Evolutionary conservation across 495 filamentous ascomycete species (phyloP).

Genomic region (Aeminium ludgeri): DNA sequence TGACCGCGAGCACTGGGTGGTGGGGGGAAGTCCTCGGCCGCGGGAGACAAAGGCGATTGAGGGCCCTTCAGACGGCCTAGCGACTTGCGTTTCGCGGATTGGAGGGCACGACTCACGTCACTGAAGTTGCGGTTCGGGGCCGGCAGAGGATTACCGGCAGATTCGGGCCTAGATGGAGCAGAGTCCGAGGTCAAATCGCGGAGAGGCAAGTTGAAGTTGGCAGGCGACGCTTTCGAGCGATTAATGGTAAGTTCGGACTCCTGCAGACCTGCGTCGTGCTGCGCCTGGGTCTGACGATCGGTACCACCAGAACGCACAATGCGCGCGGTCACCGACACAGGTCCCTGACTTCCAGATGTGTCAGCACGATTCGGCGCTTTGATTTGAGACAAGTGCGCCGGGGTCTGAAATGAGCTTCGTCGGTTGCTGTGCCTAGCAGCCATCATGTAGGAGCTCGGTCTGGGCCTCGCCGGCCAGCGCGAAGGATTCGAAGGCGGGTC

Average conservation of each 20-base stretch:
- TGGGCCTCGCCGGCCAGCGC: constrained; percentile 2
- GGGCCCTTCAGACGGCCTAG: constrained; percentile 22
- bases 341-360: constrained; percentile 28
- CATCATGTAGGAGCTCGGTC: constrained; percentile 1
- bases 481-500: constrained; percentile 1
- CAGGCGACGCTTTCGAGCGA: constrained; percentile 27
- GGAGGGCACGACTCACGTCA: too few relatives aligned
- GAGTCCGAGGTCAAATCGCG: constrained; percentile 14
- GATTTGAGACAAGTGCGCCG: too few relatives aligned
- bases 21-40: constrained; percentile 22
- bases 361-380: too few relatives aligned
- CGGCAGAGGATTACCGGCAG: not conserved
- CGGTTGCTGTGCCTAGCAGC: constrained; percentile 4
- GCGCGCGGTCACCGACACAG: constrained; percentile 64
- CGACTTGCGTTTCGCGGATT: constrained; percentile 20
- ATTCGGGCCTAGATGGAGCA: too few relatives aligned
- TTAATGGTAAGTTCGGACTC: constrained; percentile 58
- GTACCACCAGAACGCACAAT: constrained; percentile 36
- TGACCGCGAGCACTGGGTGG: constrained; percentile 24
- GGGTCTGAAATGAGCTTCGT: not conserved
- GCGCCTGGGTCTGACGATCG: constrained; percentile 15
- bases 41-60: constrained; percentile 24
- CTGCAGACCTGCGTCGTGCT: constrained; percentile 41
- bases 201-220: not conserved
- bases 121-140: too few relatives aligned